Percentiles rank a stretch among this genome's conserved stretches.
Evolutionary conservation across 176 grass and related monocot species (phyloP).

Genomic region (Zoysia pacifica): DNA sequence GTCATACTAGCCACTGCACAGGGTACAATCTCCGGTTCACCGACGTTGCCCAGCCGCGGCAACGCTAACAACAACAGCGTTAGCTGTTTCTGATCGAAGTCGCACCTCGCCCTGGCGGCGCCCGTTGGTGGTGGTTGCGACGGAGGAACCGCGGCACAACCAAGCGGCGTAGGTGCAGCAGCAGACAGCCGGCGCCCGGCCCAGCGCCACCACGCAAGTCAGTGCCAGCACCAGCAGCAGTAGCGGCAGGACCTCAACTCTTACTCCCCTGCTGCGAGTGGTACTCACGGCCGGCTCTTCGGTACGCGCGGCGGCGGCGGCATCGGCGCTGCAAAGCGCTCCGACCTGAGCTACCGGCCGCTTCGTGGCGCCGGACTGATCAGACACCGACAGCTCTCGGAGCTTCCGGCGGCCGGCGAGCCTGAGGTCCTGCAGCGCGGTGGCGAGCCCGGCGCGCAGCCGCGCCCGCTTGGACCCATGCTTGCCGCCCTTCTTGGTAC

Average conservation of each 20-base stretch:
- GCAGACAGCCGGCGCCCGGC: slow-evolving; percentile 47
- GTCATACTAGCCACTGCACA: too few relatives aligned
- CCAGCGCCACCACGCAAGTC: slow-evolving; percentile 51
- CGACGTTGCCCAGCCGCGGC: too few relatives aligned
- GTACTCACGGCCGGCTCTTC: too few relatives aligned
- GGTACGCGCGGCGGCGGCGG: too few relatives aligned
- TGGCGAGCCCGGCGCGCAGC: slow-evolving; percentile 31
- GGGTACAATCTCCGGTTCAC: too few relatives aligned
- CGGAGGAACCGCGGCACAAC: not conserved
- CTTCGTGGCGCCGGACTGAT: not conserved
- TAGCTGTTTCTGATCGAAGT: too few relatives aligned
- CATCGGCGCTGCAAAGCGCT: not conserved
- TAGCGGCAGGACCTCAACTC: not conserved
- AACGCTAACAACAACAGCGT: too few relatives aligned
- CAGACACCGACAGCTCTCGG: not conserved
- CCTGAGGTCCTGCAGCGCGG: slow-evolving; percentile 31
- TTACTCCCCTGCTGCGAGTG: too few relatives aligned
- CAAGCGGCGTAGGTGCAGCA: slow-evolving; percentile 43
- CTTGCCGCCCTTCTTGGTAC: not conserved
- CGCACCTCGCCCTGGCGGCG: not conserved
- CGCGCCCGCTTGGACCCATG: not conserved
- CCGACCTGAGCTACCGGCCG: not conserved
- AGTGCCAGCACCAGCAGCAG: slow-evolving; percentile 36
- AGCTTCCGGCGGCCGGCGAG: not conserved
- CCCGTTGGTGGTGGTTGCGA: too few relatives aligned